Evolutionary conservation across 2,329 filamentous ascomycete genomes (phyloP), one percentile per base, ranked within the genome.

Genomic region (Fusarium hainanense): DNA sequence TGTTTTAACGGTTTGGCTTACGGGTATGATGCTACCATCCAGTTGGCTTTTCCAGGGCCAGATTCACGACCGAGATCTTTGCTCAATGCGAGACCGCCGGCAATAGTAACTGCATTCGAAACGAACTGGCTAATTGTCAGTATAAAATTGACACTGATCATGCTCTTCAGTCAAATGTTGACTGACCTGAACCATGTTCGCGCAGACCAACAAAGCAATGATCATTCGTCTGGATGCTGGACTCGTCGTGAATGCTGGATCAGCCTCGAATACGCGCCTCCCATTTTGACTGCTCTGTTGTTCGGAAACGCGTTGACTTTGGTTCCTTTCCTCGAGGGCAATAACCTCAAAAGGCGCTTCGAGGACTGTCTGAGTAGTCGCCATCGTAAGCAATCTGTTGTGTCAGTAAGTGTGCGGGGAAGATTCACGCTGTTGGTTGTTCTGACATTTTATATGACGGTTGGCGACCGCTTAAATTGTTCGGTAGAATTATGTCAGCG

Each of bases 1-100:
- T 6, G 3, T 1, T 0, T 2, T 8, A 4, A 1, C 0, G 5
- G 3, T 0, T 25, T 27, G 48, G 4, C 37, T 12, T 23, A 68
- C 64, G 64, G 64, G 14, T 67, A 67, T 2, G 64, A 54, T 6
- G 64, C 64, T 0, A n/a, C 51, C 63, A 67, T 67, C 64, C 64
- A 67, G 8, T 68, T 67, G 0, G 64, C 50, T 1, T 67, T 54
- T 7, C 63, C 63, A 2, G 64, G 50, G 7, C 63, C 64, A 28
- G 57, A 25, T 40, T 57, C 50, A 27, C 46, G 63, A 2, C 64
- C 63, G 0, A 67, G 50, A 0, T 57, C 57, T 52, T 56, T 52
- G 4, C 64, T 67, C 3, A 67, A 21, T 0, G 57, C n/a, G 1
- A 67, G 57, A 2, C 64, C 64, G 11, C 64, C 64, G 0, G 18